Evolutionary conservation across 2,329 filamentous ascomycete genomes (phyloP).

Genomic region (Diaporthe caulivora): DNA sequence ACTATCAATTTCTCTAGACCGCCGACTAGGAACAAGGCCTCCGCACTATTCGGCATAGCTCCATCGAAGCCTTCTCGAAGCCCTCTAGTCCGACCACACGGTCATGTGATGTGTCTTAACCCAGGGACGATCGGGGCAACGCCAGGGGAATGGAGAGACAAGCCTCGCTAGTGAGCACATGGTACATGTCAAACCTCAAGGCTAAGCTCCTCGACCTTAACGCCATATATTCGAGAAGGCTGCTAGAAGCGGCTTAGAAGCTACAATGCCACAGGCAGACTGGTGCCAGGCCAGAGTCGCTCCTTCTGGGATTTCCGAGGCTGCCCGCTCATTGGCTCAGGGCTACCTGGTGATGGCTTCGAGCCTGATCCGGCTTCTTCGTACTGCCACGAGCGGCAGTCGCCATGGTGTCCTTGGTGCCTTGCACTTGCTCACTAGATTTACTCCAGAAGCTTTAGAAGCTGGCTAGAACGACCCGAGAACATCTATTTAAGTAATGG

Average conservation of each 20-base stretch:
- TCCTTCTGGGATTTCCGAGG: background rate
- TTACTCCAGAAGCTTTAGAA: background rate
- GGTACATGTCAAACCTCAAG: slow-evolving; percentile 6
- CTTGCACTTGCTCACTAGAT: background rate
- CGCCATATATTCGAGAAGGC: background rate
- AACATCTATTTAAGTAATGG: background rate
- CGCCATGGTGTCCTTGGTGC: background rate
- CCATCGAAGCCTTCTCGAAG: background rate
- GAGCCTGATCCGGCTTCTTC: background rate
- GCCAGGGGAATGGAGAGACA: background rate
- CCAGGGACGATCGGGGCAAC: background rate
- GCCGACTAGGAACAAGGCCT: background rate
- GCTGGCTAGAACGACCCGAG: background rate
- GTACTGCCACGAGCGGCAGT: background rate
- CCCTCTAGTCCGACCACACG: background rate
- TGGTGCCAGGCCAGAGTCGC: background rate
- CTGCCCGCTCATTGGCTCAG: background rate
- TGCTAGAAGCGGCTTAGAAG: background rate
- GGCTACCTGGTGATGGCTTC: background rate
- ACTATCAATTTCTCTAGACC: background rate
- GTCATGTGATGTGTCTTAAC: slow-evolving; percentile 1
- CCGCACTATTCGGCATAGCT: background rate
- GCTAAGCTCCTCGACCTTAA: background rate
- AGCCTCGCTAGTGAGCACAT: background rate
- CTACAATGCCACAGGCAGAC: background rate